These are phyloP conservation scores for Cyclocybe aegerita DNA, from an alignment of 768 basidiomycete genomes.

Conservation along the genomic window DNA sequence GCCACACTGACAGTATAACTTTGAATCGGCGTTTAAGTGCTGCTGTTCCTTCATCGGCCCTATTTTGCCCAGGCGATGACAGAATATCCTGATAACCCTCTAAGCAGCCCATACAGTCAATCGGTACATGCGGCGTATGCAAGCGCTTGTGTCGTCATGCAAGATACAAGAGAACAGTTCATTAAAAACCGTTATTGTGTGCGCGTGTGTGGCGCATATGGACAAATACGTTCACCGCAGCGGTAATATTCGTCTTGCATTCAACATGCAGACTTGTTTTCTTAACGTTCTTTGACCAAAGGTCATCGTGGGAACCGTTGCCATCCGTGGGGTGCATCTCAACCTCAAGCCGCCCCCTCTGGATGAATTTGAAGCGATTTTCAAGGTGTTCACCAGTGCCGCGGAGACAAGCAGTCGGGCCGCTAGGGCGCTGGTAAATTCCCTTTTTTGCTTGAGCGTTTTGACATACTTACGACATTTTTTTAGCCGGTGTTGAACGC, in stretches of 20 bases:
- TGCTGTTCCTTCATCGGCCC: conserved; percentile 54
- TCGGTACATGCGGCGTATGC: conserved; percentile 55
- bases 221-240: conserved; percentile 55
- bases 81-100: conserved; percentile 45
- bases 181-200: conserved; percentile 42
- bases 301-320: conserved; percentile 56
- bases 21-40: conserved; percentile 32
- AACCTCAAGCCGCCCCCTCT: conserved; percentile 46
- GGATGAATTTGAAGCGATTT: conserved; percentile 46
- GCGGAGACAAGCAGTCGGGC: conserved; percentile 49
- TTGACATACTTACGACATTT: background rate
- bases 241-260: conserved; percentile 33
- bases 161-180: conserved; percentile 40
- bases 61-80: conserved; percentile 58
- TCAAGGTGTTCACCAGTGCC: conserved; percentile 40
- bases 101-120: conserved; percentile 45
- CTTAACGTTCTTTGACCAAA: conserved; percentile 13
- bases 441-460: background rate
- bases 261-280: background rate
- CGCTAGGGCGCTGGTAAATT: conserved; percentile 43
- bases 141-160: conserved; percentile 46
- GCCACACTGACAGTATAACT: background rate
- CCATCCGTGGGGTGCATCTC: conserved; percentile 42
- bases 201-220: conserved; percentile 60
- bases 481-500: conserved; percentile 43